Evolutionary conservation across 768 basidiomycete species (phyloP), one percentile per base, ranked within the genome.

Genomic region (Kwoniella europaea): DNA sequence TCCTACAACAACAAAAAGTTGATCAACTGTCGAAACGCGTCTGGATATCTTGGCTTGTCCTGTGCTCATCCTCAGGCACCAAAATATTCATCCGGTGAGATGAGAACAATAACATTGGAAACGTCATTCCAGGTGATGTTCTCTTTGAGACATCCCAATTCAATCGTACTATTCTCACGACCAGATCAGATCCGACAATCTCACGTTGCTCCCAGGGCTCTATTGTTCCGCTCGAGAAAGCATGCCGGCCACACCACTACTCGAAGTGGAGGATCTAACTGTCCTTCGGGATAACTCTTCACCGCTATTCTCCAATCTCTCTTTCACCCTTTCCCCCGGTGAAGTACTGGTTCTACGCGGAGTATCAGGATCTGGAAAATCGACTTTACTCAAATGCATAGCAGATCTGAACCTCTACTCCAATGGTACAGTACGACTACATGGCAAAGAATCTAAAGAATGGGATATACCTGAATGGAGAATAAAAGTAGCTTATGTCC

Each of bases 291-390:
- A 74, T 57, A 61, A 75, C 43, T 74, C 72, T 0, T 63, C 67
- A 1, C 77, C 16, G 61, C 59, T 42, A 67, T 74, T 61, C 68
- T 72, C 61, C 15, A 73, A 61, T 24, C 66, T 66, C 59, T 76
- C 64, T 24, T 46, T 71, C 57, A 22, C 22, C 41, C 27, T 65
- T 10, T 46, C 52, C 53, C 18, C 16, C 3, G 90, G 91, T 10
- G 92, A 94, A 75, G 86, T 94, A 41, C 71, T 94, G 52, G 86
- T 93, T 16, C 77, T 95, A n/a, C 90, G 89, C 69, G 94, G 93
- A 10, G 88, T 88, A 75, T 91, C 90, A 71, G 94, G 94, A 10
- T 88, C 88, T 20, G 94, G 85, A 16, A 86, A 86, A 74, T 84
- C 85, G 22, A 93, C 93, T 0, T 84, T 96, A 63, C 82, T 95